These are phyloP conservation scores for Vitis cinerea DNA, from an alignment of 164 flowering plant species.

Conservation along the genomic window DNA sequence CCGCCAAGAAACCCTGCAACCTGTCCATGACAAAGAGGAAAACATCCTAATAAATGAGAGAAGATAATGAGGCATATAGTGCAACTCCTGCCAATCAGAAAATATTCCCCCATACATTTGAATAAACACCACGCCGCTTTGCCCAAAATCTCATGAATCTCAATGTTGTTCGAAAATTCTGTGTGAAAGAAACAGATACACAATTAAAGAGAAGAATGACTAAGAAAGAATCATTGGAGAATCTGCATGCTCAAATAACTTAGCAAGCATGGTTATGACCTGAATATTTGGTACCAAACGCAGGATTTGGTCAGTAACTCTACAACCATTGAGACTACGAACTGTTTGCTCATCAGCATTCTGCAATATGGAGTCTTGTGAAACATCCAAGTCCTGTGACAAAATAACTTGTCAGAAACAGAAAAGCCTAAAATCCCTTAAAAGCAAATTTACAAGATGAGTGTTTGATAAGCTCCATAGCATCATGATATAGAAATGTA, in stretches of 20 bases:
- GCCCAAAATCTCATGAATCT: constrained; percentile 95
- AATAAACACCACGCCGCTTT: constrained; percentile 91
- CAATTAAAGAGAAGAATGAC: not conserved
- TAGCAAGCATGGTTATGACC: constrained; percentile 30
- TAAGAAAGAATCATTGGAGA: not conserved
- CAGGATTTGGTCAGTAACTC: constrained; percentile 87
- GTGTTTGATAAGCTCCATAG: too few relatives aligned
- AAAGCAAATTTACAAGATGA: not conserved
- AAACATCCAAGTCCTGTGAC: constrained; percentile 78
- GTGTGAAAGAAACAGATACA: constrained; percentile 19
- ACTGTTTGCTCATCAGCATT: constrained; percentile 86
- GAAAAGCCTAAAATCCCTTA: not conserved
- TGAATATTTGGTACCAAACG: constrained; percentile 87
- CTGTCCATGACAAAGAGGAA: constrained; percentile 21
- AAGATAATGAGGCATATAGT: not conserved
- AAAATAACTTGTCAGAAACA: constrained; percentile 6
- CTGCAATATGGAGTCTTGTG: constrained; percentile 76
- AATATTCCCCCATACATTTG: constrained; percentile 60
- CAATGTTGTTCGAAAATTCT: constrained; percentile 84
- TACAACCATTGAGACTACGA: constrained; percentile 93
- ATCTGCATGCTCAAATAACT: not conserved
- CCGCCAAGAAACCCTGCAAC: constrained; percentile 69
- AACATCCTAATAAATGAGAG: not conserved
- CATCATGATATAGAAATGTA: too few relatives aligned
- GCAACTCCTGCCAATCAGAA: not conserved